A percentile compares a stretch with the other conserved stretches of the same genome.
Conservation (phyloP, 306 rosid genomes). For the Vicia villosa region DNA sequence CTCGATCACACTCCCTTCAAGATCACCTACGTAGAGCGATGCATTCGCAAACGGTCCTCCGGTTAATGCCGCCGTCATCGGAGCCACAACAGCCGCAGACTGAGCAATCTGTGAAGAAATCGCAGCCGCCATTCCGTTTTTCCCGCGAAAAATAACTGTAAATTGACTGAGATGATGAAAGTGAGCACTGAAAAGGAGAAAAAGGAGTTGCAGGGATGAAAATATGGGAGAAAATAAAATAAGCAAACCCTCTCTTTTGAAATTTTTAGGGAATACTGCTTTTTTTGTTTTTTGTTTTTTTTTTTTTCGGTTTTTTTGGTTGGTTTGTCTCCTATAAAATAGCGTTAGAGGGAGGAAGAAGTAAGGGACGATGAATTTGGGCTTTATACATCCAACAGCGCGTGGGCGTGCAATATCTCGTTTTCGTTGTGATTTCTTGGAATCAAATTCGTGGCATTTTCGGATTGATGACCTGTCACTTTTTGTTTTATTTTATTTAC, state of each 20-base stretch:
- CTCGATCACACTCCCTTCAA: conserved; percentile 65
- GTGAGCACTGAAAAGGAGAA: not conserved
- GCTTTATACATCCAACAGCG: not conserved
- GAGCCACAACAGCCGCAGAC: conserved; percentile 17
- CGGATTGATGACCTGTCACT: not conserved
- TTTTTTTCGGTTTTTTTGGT: not conserved
- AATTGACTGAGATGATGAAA: not conserved
- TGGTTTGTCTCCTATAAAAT: not conserved
- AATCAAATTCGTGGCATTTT: not conserved
- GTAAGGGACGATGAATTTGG: not conserved
- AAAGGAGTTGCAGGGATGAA: not conserved
- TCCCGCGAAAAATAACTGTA: not conserved
- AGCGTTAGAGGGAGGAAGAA: not conserved
- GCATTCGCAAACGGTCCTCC: conserved; percentile 42
- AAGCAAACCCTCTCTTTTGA: too few species aligned
- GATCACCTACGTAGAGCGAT: conserved; percentile 83
- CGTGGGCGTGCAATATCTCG: not conserved
- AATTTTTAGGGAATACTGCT: too few species aligned
- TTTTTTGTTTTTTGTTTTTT: not conserved
- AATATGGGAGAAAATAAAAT: not conserved
- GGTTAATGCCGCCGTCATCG: conserved; percentile 15
- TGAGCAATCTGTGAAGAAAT: conserved; percentile 41
- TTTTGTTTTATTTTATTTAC: not conserved
- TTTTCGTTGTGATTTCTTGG: not conserved
- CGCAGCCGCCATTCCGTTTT: conserved; percentile 51